Evolutionary conservation across 441 rosid genomes (phyloP), one percentile per base, ranked within the genome.

Genomic region (Sinapis alba): DNA sequence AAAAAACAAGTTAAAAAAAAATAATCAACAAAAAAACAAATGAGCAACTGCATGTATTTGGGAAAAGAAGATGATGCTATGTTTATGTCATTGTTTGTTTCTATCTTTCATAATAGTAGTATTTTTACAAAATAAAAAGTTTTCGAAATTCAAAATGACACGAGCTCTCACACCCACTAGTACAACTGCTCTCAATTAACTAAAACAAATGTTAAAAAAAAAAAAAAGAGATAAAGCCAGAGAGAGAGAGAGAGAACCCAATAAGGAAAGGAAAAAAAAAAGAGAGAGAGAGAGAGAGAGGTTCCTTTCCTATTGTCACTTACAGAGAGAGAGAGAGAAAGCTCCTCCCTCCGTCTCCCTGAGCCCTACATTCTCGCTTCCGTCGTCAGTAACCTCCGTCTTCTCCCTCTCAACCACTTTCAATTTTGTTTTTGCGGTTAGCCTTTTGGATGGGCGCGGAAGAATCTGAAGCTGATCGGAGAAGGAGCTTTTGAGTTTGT

Each of bases 251-350:
- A 65, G 6, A 36, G 30, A 60, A 56, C 27, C 51, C 61, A 16
- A 56, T 20, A 51, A 13, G 3, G 70, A 54, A 53, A 58, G 0
- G 1, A 5, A 6, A 32, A 23, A 0, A 12, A 13, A 30, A 10
- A 23, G 2, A 23, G 2, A 12, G n/a, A 3, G n/a, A 38, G n/a
- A 4, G n/a, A 23, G 3, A 10, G 4, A 30, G 34, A n/a, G 19
- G 9, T 38, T 38, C 45, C 45, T 2, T 43, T 13, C 51, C 50
- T 62, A 73, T 78, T 78, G 81, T 73, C 74, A 72, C 65, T 78
- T 78, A 74, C 69, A 78, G 81, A 78, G 78, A 78, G 69, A 78
- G 81, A 74, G 62, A 78, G 78, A 73, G 77, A 73, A 73, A 73
- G 81, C 81, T 78, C 66, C 57, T 66, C 64, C 34, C 30, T 73